Base-by-base conservation (phyloP, 805 yeast species). In the Ogataea paraovalis region DNA sequence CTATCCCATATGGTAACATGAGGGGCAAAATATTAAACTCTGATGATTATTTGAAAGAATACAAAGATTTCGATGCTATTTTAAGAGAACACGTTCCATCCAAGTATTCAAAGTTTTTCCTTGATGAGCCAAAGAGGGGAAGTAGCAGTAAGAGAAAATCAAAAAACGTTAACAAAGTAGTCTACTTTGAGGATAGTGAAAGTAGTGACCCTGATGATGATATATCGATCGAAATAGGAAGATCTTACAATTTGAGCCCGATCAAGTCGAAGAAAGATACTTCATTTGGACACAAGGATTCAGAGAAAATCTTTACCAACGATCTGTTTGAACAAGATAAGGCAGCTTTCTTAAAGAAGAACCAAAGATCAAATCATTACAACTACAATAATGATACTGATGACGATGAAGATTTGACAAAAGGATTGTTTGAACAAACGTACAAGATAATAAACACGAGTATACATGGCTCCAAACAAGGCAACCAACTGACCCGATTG, bases 241-340 rank as follows among this genome's bases (percentile, higher is more conserved):
- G 68, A 34, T 54, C 58, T 13, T 53, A 61, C 22, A 62, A 58
- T 39, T 44, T 65, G 22, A 62, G 66, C 46, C 66, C 66, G 2
- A 34, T 59, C 18, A 61, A 61, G 37, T 50, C 43, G 16, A 44
- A 48, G 19, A 43, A 47, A n/a, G 32, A 47, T 8, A n/a, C 42
- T 3, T 36, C 50, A 1, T 47, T 51, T 19, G 57, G 52, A 9
- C 43, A 49, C 28, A 53, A 58, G 33, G 64, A 63, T 16, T 54
- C 65, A 10, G 59, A 63, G 40, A 52, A 57, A 16, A 14, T 30
- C 16, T 47, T 61, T 8, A 53, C 53, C 14, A 54, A 51, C 44
- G 63, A 60, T 42, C 45, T 61, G 30, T 56, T 55, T 42, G 58
- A 51, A 44, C 47, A 50, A 19, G 58, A 48, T 45, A 58, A 37